Evolutionary conservation across 2,329 filamentous ascomycete genomes (phyloP).

Genomic region (Aspergillus hiratsukae): DNA sequence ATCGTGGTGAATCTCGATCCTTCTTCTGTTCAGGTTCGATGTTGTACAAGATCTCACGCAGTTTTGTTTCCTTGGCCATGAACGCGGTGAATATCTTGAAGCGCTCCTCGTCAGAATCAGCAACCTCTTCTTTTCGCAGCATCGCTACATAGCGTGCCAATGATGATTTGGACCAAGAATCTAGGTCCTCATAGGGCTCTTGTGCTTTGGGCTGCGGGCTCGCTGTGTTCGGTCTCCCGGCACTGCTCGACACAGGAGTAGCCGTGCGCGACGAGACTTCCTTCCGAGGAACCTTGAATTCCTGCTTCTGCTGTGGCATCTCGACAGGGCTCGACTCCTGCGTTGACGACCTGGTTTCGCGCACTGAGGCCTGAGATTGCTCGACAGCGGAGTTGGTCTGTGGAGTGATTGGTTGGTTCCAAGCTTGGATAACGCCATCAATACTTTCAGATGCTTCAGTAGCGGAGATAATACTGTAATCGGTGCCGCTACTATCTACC

Average conservation of each 20-base stretch:
- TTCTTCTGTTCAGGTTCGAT: conserved; percentile 40
- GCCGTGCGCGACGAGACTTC: background rate
- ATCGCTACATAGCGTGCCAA: conserved; percentile 52
- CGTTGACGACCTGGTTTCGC: conserved; percentile 8
- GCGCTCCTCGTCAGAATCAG: conserved; percentile 48
- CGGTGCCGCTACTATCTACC: conserved; percentile 27
- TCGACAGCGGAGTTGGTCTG: conserved; percentile 13
- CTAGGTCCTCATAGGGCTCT: conserved; percentile 51
- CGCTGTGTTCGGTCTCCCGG: conserved; percentile 4
- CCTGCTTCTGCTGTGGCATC: conserved; percentile 8
- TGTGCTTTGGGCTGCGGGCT: conserved; percentile 17
- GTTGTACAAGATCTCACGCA: conserved; percentile 47
- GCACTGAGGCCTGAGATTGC: conserved; percentile 6
- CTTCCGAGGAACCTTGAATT: conserved; percentile 2
- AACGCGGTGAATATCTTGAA: conserved; percentile 52
- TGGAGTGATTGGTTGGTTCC: conserved; percentile 34
- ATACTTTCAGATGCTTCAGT: conserved; percentile 34
- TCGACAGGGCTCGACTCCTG: conserved; percentile 12
- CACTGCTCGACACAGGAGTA: background rate
- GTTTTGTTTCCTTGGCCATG: conserved; percentile 43
- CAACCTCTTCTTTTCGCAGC: conserved; percentile 49
- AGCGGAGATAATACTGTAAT: conserved; percentile 21
- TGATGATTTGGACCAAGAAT: conserved; percentile 54
- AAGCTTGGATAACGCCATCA: conserved; percentile 43
- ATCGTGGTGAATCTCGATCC: conserved; percentile 10